phyloP scores from a whole-genome alignment of 805 yeast species.

The Metschnikowia hibisci region DNA sequence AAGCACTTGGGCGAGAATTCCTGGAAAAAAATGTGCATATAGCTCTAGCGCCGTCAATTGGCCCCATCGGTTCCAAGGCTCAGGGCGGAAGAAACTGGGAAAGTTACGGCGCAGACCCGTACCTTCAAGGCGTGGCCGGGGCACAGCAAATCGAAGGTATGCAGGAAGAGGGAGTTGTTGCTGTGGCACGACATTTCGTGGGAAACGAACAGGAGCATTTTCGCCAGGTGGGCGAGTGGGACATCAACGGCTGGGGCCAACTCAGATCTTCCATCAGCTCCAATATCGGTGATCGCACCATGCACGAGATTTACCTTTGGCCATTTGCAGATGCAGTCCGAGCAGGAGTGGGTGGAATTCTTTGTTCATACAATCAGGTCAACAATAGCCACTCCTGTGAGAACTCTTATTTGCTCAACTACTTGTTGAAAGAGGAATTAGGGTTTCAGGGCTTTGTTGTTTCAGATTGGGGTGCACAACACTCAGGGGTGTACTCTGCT shows the following conservation, averaged over 20 bases:
- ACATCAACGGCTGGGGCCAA: constrained; percentile 40
- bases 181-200: constrained; percentile 53
- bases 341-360: constrained; percentile 59
- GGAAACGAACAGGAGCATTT: constrained; percentile 64
- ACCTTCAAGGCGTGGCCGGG: constrained; percentile 53
- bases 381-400: constrained; percentile 59
- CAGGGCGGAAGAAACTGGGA: constrained; percentile 67
- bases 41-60: constrained; percentile 53
- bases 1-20: constrained; percentile 55
- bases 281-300: constrained; percentile 55
- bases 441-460: constrained; percentile 69
- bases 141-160: constrained; percentile 51
- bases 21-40: constrained; percentile 52
- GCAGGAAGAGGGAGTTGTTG: constrained; percentile 55
- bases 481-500: constrained; percentile 52
- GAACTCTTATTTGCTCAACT: constrained; percentile 52
- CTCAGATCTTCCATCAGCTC: constrained; percentile 45
- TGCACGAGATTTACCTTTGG: constrained; percentile 63
- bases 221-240: constrained; percentile 52
- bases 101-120: constrained; percentile 60
- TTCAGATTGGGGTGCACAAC: constrained; percentile 66
- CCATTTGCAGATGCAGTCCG: constrained; percentile 61
- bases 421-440: constrained; percentile 54
- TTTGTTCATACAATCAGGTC: constrained; percentile 57
- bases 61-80: constrained; percentile 60